phyloP scores from a whole-genome alignment of 352 stramenopile species.

The Phytophthora lateralis region DNA sequence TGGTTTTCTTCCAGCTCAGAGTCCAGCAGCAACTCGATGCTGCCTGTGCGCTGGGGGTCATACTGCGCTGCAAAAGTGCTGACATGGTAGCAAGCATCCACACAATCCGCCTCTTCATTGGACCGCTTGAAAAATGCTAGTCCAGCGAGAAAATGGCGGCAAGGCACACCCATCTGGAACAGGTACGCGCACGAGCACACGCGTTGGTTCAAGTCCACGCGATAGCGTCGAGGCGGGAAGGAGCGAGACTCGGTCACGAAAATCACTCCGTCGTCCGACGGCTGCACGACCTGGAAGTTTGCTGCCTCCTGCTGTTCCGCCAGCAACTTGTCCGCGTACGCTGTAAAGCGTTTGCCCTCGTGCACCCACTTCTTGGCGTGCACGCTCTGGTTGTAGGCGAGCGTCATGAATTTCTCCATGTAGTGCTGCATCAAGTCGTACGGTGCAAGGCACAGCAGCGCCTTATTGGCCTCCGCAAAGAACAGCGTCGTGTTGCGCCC shows the following conservation, averaged over 20 bases:
- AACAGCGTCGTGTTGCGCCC: conserved; percentile 41
- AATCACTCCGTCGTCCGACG: conserved; percentile 29
- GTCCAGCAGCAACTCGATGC: conserved; percentile 40
- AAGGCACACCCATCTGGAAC: conserved; percentile 40
- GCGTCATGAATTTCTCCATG: conserved; percentile 45
- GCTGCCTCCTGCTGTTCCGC: conserved; percentile 35
- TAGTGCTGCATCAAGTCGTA: conserved; percentile 46
- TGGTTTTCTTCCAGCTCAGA: conserved; percentile 39
- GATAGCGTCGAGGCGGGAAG: conserved; percentile 42
- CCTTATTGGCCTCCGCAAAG: conserved; percentile 22
- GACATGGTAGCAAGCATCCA: conserved; percentile 35
- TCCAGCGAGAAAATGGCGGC: conserved; percentile 39
- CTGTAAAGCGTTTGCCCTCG: conserved; percentile 26
- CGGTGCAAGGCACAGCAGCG: conserved; percentile 31
- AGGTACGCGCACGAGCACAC: conserved; percentile 41
- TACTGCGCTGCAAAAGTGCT: conserved; percentile 37
- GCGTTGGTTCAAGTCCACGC: conserved; percentile 34
- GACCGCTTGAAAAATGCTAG: conserved; percentile 35
- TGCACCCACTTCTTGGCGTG: conserved; percentile 33
- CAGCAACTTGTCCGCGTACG: conserved; percentile 31
- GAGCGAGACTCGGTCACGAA: conserved; percentile 45
- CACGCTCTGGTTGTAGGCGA: conserved; percentile 31
- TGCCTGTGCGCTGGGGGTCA: conserved; percentile 24
- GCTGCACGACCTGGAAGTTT: conserved; percentile 44
- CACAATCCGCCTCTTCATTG: conserved; percentile 17